A percentile compares a stretch with the other conserved stretches of the same genome.
Evolutionary conservation across 805 yeast genomes (phyloP).

Genomic region (Vanderwaltozyma verrucispora): DNA sequence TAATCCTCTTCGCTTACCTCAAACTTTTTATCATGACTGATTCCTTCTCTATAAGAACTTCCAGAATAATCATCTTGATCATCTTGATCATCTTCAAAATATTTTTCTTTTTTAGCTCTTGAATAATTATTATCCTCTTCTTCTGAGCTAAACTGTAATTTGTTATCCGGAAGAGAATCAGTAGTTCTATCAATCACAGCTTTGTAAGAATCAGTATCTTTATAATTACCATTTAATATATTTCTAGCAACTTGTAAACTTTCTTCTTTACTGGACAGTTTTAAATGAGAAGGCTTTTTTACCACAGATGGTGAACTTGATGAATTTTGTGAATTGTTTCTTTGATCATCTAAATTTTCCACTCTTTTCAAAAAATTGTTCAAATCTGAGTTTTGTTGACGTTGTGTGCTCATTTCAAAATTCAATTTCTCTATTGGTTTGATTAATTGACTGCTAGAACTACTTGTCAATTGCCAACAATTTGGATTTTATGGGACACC

Average conservation of each 20-base stretch:
- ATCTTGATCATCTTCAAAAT: too few relatives aligned
- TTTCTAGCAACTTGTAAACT: constrained; percentile 11
- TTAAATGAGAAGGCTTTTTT: constrained; percentile 4
- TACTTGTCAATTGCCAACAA: too few relatives aligned
- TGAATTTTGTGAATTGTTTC: neutral
- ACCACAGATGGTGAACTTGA: constrained; percentile 1
- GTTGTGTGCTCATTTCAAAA: neutral
- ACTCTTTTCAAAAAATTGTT: constrained; percentile 20
- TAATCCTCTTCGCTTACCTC: constrained; percentile 24
- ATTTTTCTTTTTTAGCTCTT: too few relatives aligned
- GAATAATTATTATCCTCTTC: too few relatives aligned
- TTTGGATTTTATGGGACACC: too few relatives aligned
- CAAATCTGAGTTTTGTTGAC: constrained; percentile 5
- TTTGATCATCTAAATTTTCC: constrained; percentile 15
- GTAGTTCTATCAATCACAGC: neutral
- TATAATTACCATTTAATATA: constrained; percentile 11
- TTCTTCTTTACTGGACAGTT: constrained; percentile 5
- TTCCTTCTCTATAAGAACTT: too few relatives aligned
- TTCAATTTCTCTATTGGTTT: too few relatives aligned
- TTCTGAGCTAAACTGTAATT: too few relatives aligned
- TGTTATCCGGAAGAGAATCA: constrained; percentile 14
- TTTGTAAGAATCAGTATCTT: constrained; percentile 1
- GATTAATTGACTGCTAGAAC: too few relatives aligned
- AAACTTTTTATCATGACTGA: constrained; percentile 7
- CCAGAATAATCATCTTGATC: too few relatives aligned